Percentiles rank a stretch among this genome's conserved stretches.
Evolutionary conservation across 495 filamentous ascomycete genomes (phyloP).

Genomic region (Antarctomyces pellizariae): DNA sequence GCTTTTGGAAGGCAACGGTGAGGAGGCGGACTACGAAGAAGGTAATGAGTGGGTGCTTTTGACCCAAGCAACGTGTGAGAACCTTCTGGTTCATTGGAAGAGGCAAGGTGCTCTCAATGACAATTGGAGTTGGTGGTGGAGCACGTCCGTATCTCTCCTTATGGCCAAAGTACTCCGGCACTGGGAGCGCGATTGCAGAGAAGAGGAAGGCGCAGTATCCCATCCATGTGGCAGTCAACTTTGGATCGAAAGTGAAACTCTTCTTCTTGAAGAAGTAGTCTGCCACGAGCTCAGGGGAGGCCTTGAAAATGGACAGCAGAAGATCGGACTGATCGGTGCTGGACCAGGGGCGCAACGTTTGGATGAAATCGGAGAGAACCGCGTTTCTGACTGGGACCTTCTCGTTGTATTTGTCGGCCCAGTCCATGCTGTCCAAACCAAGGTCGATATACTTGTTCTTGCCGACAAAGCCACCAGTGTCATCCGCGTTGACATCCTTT

Average conservation of each 20-base stretch:
- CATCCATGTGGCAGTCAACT: conserved; percentile 78
- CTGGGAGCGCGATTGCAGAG: conserved; percentile 44
- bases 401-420: conserved; percentile 38
- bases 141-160: conserved; percentile 22
- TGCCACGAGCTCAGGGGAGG: conserved; percentile 62
- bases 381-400: conserved; percentile 52
- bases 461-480: conserved; percentile 16
- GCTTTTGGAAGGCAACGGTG: conserved; percentile 53
- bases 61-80: conserved; percentile 51
- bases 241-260: conserved; percentile 72
- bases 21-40: conserved; percentile 66
- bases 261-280: conserved; percentile 63
- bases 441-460: conserved; percentile 31
- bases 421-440: conserved; percentile 41
- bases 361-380: conserved; percentile 48
- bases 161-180: conserved; percentile 44
- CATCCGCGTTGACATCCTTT: conserved; percentile 33
- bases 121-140: conserved; percentile 50
- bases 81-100: conserved; percentile 54
- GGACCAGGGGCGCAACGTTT: conserved; percentile 62
- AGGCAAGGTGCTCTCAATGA: conserved; percentile 76
- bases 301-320: conserved; percentile 51
- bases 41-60: conserved; percentile 47
- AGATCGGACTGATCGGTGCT: conserved; percentile 63
- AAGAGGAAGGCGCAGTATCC: conserved; percentile 78